Evolutionary conservation across 495 filamentous ascomycete genomes (phyloP), one percentile per base, ranked within the genome.

Genomic region (Sporormia fimetaria): DNA sequence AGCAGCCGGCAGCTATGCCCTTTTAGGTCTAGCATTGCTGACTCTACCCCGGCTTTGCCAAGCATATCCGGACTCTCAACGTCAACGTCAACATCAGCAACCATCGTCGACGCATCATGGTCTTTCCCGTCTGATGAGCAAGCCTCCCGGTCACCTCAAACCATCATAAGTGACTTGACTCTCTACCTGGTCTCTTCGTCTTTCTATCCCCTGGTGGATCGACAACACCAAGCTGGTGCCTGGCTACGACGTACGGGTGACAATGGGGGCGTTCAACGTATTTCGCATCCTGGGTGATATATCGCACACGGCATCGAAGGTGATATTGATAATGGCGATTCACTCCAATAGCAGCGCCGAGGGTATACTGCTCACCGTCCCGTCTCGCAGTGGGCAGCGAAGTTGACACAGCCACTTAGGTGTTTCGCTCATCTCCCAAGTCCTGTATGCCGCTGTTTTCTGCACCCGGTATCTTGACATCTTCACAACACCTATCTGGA

Each of bases 381-480:
- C 33, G 25, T 7, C 41, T 14, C 30, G 3, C 35, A 22, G 17
- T 4, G 4, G 11, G 21, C 15, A 42, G 21, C 23, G 33, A 4
- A 37, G 17, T 51, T 58, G 34, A 63, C 41, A 21, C 41, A 17
- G 18, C 12, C 12, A 24, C 26, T 11, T 30, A 87, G 83, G 87
- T 47, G 76, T 96, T 37, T 94, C 87, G n/a, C 75, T 95, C 49
- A 80, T 98, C 44, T 94, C 87, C 0, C 90, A 98, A 61, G 66
- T 75, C 29, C 76, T 98, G 51, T 98, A 98, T 64, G 72, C 75
- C 21, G 47, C 78, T 40, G 88, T 98, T 25, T 98, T 95, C 64
- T 57, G 81, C 39, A 76, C 82, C 9, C 76, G 92, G 33, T 96
- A 98, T 62, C 73, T 87, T 20, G 84, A 95, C 57, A 64, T 96